Conservation (phyloP, 306 rosid species). For the Cyamopsis tetragonoloba region DNA sequence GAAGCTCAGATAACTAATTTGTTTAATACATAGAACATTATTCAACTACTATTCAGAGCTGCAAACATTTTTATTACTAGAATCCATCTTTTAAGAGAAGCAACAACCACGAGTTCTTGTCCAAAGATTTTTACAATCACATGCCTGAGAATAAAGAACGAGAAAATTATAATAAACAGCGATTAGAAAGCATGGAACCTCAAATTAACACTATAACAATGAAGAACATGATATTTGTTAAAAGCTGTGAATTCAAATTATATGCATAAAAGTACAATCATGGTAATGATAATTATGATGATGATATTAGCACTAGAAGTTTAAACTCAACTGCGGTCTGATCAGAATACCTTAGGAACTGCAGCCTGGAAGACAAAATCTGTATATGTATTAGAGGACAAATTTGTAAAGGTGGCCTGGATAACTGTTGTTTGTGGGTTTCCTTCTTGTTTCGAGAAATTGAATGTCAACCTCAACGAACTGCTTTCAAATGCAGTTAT, state of each 20-base stretch:
- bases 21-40: slow-evolving; percentile 11
- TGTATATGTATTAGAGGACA: slow-evolving; percentile 55
- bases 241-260: slow-evolving; percentile 12
- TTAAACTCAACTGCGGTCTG: slow-evolving; percentile 16
- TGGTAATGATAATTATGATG: background rate
- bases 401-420: slow-evolving; percentile 70
- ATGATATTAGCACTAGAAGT: slow-evolving; percentile 3
- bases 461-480: slow-evolving; percentile 66
- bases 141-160: background rate
- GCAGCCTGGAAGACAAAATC: slow-evolving; percentile 98
- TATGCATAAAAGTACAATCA: background rate
- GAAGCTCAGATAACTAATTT: slow-evolving; percentile 11
- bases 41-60: background rate
- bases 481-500: slow-evolving; percentile 84
- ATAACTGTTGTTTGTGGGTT: slow-evolving; percentile 75
- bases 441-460: slow-evolving; percentile 78
- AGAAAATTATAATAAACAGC: background rate
- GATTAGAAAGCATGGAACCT: slow-evolving; percentile 6
- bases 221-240: background rate
- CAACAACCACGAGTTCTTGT: background rate
- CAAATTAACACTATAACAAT: background rate
- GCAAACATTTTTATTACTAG: slow-evolving; percentile 20
- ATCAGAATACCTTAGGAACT: slow-evolving; percentile 81
- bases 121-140: background rate
- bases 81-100: slow-evolving; percentile 7